Evolutionary conservation across 768 basidiomycete species (phyloP), one percentile per base, ranked within the genome.

Genomic region (Lactarius quietus): DNA sequence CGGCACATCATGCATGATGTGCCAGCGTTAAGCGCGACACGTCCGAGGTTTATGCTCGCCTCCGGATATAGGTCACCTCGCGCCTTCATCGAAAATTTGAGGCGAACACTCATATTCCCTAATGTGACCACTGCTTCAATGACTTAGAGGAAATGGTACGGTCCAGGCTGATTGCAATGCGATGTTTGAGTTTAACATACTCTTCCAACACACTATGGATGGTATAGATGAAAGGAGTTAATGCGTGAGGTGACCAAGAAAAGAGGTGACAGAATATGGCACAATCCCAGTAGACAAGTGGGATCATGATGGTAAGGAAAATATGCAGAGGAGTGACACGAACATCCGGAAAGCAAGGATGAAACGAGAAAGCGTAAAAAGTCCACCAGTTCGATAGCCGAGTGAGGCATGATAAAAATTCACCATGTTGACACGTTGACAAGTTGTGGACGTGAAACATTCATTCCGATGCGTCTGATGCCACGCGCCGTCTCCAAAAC

Each of bases 401-500:
- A 26, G 48, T 14, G 48, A 51, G 48, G 48, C 23, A 51, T 51
- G 3, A 51, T 8, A 51, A 26, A 26, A 51, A 6, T 48, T 26
- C 45, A 6, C 12, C 6, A 28, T 15, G 23, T 51, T 10, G 48
- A 51, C 48, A 15, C 14, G 14, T 26, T 17, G 14, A n/a, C 48
- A 51, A 23, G 23, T 26, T 28, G 23, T 51, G 15, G 14, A 51
- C 48, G 26, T 51, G 48, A 26, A 51, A 15, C 26, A 26, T n/a
- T 64, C 57, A 54, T 23, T 18, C 26, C 41, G 31, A 9, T 15
- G 31, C 20, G 26, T 56, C 33, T 18, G 38, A 18, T 7, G 33
- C 8, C 17, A 26, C 26, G 35, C 14, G 17, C 9, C 61, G 61
- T 3, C 56, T 66, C 65, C 56, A 66, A 7, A 62, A 58, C 26